Percentiles rank a stretch among this genome's conserved stretches.
phyloP scores from a whole-genome alignment of 2,329 filamentous ascomycete species.

The Aspergillus ochraceoroseus region DNA sequence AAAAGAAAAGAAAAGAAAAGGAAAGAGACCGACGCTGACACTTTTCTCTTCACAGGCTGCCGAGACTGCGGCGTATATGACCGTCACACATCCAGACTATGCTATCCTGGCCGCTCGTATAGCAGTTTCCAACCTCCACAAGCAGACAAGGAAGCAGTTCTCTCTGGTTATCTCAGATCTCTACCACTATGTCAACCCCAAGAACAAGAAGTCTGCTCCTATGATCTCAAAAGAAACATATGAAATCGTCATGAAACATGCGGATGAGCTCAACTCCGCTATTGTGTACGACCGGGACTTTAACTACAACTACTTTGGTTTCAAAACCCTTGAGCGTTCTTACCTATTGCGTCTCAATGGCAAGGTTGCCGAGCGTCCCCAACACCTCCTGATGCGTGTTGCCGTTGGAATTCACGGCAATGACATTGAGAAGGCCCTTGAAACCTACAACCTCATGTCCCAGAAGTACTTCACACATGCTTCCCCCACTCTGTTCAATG shows the following conservation, averaged over 20 bases:
- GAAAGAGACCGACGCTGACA: slow-evolving; percentile 17
- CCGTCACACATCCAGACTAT: slow-evolving; percentile 97
- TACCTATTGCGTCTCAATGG: slow-evolving; percentile 93
- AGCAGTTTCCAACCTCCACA: slow-evolving; percentile 98
- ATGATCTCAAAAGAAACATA: slow-evolving; percentile 95
- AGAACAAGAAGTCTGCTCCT: slow-evolving; percentile 73
- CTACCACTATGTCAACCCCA: slow-evolving; percentile 93
- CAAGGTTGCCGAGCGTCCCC: slow-evolving; percentile 93
- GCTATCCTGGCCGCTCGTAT: slow-evolving; percentile 97
- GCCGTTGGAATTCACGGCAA: slow-evolving; percentile 95
- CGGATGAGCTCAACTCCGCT: slow-evolving; percentile 94
- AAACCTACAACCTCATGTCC: slow-evolving; percentile 99
- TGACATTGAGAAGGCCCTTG: slow-evolving; percentile 86
- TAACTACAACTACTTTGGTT: slow-evolving; percentile 99
- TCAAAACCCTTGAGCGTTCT: slow-evolving; percentile 97
- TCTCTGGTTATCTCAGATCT: slow-evolving; percentile 91
- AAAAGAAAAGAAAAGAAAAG: no score
- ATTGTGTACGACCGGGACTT: slow-evolving; percentile 99
- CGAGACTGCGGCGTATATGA: slow-evolving; percentile 99
- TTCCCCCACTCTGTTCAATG: slow-evolving; percentile 96
- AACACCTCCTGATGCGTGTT: slow-evolving; percentile 99
- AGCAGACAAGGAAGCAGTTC: slow-evolving; percentile 99
- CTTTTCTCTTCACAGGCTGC: slow-evolving; percentile 58
- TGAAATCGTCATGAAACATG: slow-evolving; percentile 90
- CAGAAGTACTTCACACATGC: slow-evolving; percentile 98